These are phyloP conservation scores for Parmelia sp. DNA, from an alignment of 495 filamentous ascomycete genomes.

Conservation along the genomic window DNA sequence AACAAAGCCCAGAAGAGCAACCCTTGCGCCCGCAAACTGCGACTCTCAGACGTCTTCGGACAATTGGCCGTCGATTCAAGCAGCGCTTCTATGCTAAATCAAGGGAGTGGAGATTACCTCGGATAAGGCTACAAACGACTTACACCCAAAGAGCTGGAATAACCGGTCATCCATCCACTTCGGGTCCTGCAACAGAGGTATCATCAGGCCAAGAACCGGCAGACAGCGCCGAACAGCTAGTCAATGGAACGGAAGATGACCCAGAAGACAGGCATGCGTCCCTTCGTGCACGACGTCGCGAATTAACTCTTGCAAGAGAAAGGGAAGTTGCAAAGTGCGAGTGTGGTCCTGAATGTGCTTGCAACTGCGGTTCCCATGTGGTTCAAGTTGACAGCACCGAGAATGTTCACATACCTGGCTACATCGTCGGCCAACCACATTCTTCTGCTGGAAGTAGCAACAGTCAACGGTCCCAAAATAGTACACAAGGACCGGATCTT, in stretches of 20 bases:
- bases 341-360: not conserved
- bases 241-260: not conserved
- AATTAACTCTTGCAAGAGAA: not conserved
- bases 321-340: not conserved
- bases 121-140: not conserved
- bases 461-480: slow-evolving; percentile 7
- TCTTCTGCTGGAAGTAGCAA: slow-evolving; percentile 3
- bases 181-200: not conserved
- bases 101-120: slow-evolving; percentile 1
- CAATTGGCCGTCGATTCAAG: not conserved
- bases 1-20: not conserved
- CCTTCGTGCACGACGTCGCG: not conserved
- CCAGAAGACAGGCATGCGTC: slow-evolving; percentile 4
- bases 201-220: not conserved
- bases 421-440: not conserved
- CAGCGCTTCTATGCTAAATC: not conserved
- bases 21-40: not conserved
- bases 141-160: not conserved
- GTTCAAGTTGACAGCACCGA: not conserved
- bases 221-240: not conserved
- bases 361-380: not conserved
- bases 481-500: not conserved
- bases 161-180: not conserved
- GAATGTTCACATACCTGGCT: not conserved
- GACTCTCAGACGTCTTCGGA: slow-evolving; percentile 2